phyloP scores from a whole-genome alignment of 352 stramenopile species.

The Globisporangium alternatum region DNA sequence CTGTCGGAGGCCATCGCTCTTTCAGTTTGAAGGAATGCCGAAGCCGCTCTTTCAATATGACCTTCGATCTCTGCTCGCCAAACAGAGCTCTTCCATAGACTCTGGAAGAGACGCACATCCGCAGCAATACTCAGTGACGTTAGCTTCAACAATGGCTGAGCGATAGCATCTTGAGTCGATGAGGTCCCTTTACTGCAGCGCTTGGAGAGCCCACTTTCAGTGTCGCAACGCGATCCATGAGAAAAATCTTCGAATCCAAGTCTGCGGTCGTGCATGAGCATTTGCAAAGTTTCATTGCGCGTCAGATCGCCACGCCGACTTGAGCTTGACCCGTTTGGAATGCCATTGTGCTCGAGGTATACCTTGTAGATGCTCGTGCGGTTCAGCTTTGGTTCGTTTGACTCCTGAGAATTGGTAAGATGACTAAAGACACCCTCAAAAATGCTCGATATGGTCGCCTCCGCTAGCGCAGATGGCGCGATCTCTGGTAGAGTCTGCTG shows the following conservation, averaged over 20 bases:
- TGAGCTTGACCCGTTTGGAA: not conserved
- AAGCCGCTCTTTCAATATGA: constrained; percentile 9
- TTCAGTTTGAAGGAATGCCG: not conserved
- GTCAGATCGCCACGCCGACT: constrained; percentile 7
- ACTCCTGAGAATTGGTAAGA: no score
- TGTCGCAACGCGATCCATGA: not conserved
- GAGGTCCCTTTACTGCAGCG: no score
- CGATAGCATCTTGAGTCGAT: not conserved
- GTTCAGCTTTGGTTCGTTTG: not conserved
- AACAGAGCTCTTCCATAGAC: constrained; percentile 12
- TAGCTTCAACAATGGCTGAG: not conserved
- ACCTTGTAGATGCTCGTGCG: not conserved
- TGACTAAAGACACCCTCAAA: not conserved
- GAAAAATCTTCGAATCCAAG: not conserved
- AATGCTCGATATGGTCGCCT: constrained; percentile 12
- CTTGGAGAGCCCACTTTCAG: not conserved
- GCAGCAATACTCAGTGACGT: constrained; percentile 24
- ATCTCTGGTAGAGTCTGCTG: constrained; percentile 20
- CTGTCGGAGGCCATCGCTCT: not conserved
- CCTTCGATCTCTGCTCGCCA: constrained; percentile 22
- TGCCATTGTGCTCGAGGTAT: not conserved
- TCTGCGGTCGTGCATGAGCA: constrained; percentile 13
- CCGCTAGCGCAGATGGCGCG: not conserved
- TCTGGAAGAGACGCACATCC: constrained; percentile 29
- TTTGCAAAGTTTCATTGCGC: constrained; percentile 27